Conservation (phyloP, 345 rosid genomes). For the Acer negundo region DNA sequence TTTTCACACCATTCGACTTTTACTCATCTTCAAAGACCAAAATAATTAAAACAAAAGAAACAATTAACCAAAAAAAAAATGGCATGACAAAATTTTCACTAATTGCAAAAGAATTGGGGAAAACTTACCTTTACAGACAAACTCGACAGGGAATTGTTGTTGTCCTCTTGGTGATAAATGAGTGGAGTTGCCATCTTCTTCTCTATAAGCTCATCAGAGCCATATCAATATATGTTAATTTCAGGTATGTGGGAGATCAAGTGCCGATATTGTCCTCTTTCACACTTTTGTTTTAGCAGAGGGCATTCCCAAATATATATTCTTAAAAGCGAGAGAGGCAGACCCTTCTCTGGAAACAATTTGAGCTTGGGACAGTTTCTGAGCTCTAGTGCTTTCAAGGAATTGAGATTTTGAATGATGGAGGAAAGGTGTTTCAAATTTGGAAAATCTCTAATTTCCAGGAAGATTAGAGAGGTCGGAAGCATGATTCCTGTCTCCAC, state of each 20-base stretch:
- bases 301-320: neutral
- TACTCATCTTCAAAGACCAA: no score
- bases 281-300: neutral
- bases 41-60: no score
- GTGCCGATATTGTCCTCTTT: conserved; percentile 9
- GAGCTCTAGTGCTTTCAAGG: conserved; percentile 11
- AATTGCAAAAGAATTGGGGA: no score
- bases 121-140: no score
- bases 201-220: no score
- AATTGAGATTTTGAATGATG: conserved; percentile 17
- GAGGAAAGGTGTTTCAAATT: conserved; percentile 17
- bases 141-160: no score
- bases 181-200: no score
- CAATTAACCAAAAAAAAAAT: no score
- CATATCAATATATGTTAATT: no score
- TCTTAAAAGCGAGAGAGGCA: neutral
- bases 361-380: conserved; percentile 20
- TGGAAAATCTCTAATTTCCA: conserved; percentile 4
- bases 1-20: no score
- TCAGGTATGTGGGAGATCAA: conserved; percentile 16
- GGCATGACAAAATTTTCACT: no score
- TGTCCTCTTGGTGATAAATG: no score
- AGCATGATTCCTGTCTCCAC: conserved; percentile 20
- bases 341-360: neutral
- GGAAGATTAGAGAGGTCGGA: conserved; percentile 8